These are phyloP conservation scores for Yamadazyma kanchanaburiensis DNA, from an alignment of 1,139 yeast species.

Conservation along the genomic window DNA sequence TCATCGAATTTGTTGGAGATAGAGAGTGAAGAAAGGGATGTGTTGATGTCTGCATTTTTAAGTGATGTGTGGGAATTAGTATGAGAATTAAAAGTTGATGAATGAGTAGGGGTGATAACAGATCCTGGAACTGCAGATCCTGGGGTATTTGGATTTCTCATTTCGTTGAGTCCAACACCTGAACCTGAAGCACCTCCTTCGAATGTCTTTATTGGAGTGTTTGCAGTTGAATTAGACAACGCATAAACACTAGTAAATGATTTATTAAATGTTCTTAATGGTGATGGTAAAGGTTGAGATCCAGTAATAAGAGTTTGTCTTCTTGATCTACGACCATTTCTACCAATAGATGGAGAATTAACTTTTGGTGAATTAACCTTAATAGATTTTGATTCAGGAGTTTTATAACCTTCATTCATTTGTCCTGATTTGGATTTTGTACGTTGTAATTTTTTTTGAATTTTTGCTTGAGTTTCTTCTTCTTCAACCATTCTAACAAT, in stretches of 20 bases:
- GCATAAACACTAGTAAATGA: conserved; percentile 38
- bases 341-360: conserved; percentile 39
- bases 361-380: too few species aligned
- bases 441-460: conserved; percentile 34
- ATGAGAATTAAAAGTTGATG: too few species aligned
- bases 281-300: conserved; percentile 82
- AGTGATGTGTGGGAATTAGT: too few species aligned
- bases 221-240: conserved; percentile 37
- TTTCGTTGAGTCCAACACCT: conserved; percentile 11
- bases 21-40: conserved; percentile 44
- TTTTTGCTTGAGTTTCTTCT: conserved; percentile 47
- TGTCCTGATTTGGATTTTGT: conserved; percentile 17
- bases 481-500: conserved; percentile 57
- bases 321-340: conserved; percentile 58
- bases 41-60: conserved; percentile 28
- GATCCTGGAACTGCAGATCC: too few species aligned
- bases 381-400: conserved; percentile 7
- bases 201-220: conserved; percentile 35
- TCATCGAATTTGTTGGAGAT: conserved; percentile 21
- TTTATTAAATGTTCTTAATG: conserved; percentile 50
- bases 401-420: conserved; percentile 12
- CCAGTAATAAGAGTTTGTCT: conserved; percentile 80
- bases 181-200: conserved; percentile 7
- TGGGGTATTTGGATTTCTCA: conserved; percentile 13
- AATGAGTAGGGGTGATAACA: too few species aligned